Evolutionary conservation across 495 filamentous ascomycete species (phyloP).

Genomic region (Staphylotrichum longicolle): DNA sequence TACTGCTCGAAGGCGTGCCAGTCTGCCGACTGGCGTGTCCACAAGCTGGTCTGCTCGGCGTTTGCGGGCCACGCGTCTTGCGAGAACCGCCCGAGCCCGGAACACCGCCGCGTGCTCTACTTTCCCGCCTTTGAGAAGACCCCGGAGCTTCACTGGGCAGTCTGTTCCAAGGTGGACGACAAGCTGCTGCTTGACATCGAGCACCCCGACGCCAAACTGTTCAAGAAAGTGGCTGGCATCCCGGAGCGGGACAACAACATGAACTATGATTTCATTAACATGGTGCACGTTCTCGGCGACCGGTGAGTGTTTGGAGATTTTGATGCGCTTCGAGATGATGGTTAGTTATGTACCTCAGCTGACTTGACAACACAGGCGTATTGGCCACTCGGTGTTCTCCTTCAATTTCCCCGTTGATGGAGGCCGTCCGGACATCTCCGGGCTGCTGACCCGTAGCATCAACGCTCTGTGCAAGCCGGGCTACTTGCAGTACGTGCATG

Average conservation of each 20-base stretch:
- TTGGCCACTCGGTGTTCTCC: background rate
- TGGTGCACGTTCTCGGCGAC: background rate
- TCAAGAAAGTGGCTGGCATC: background rate
- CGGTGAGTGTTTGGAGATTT: background rate
- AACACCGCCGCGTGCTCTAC: conserved; percentile 13
- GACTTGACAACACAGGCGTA: background rate
- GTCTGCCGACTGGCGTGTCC: conserved; percentile 13
- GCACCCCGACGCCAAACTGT: background rate
- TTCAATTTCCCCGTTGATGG: background rate
- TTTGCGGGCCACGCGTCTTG: conserved; percentile 1
- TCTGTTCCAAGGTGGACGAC: background rate
- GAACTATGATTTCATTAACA: background rate
- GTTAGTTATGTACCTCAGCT: too few species aligned
- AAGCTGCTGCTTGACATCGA: background rate
- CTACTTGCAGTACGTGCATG: conserved; percentile 11
- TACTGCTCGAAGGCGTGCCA: conserved; percentile 18
- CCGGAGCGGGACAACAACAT: background rate
- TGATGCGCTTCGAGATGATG: too few species aligned
- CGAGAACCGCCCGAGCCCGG: conserved; percentile 10
- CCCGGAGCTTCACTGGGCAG: conserved; percentile 10
- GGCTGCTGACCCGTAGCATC: conserved; percentile 11
- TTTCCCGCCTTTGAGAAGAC: conserved; percentile 6
- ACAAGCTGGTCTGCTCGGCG: conserved; percentile 20
- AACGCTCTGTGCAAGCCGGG: conserved; percentile 10
- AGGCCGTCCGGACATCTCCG: background rate